These are phyloP conservation scores for Colletotrichum trifolii DNA, from an alignment of 2,329 filamentous ascomycete genomes.

Conservation along the genomic window DNA sequence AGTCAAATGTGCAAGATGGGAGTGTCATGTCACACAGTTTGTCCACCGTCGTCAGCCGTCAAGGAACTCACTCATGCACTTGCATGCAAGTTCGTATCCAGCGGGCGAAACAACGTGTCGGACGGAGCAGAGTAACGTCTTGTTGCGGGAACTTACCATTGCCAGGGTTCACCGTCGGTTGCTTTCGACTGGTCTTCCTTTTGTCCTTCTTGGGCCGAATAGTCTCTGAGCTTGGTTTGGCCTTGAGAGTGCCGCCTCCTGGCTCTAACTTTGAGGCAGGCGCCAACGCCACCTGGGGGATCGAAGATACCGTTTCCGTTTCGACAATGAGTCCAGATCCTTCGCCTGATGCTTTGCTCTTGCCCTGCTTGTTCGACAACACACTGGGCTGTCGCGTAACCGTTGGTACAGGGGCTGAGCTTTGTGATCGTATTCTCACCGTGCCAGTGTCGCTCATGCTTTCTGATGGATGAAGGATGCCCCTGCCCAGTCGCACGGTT, in stretches of 20 bases:
- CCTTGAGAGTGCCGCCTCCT: slow-evolving; percentile 77
- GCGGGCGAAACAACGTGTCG: too few relatives aligned
- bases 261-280: slow-evolving; percentile 73
- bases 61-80: too few relatives aligned
- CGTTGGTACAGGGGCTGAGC: slow-evolving; percentile 61
- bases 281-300: slow-evolving; percentile 84
- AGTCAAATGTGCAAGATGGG: slow-evolving; percentile 47
- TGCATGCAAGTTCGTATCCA: too few relatives aligned
- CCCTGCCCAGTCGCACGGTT: slow-evolving; percentile 56
- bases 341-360: slow-evolving; percentile 75
- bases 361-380: slow-evolving; percentile 72
- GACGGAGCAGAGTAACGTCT: too few relatives aligned
- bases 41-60: too few relatives aligned
- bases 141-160: slow-evolving; percentile 68
- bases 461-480: slow-evolving; percentile 61
- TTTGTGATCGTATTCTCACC: slow-evolving; percentile 54
- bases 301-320: slow-evolving; percentile 92
- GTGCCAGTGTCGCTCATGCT: slow-evolving; percentile 75
- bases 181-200: slow-evolving; percentile 81
- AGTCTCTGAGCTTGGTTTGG: slow-evolving; percentile 93
- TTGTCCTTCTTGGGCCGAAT: slow-evolving; percentile 95
- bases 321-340: slow-evolving; percentile 95
- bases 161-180: slow-evolving; percentile 75
- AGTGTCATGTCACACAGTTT: too few relatives aligned
- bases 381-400: slow-evolving; percentile 74